Evolutionary conservation across 2,329 filamentous ascomycete genomes (phyloP), one percentile per base, ranked within the genome.

Genomic region (Cladorrhinum sp.): DNA sequence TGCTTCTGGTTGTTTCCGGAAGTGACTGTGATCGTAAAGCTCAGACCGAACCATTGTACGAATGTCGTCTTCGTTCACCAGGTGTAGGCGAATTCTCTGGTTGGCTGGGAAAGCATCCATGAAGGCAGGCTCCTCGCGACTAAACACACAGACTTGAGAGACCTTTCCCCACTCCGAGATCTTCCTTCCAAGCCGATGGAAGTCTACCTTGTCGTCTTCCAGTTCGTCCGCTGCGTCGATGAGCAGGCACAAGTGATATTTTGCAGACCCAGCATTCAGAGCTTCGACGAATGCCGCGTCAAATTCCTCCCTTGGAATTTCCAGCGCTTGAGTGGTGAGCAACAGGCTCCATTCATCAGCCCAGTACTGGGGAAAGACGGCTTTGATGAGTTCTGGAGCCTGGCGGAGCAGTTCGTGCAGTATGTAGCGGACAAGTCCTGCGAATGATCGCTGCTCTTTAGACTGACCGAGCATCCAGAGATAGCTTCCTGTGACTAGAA

Each of bases 151-250:
- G 8, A 60, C 24, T 57, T 60, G 24, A 52, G 39, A 1, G 33
- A 21, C 2, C 21, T 26, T 52, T 20, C 21, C 52, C 58, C 58
- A 60, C 10, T 23, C 28, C 16, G 14, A 12, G 18, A 60, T 21
- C 21, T 52, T 16, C 4, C 30, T 4, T 18, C 48, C 6, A 60
- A 42, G 14, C n/a, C 28, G n/a, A 26, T n/a, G 16, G 14, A 46
- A 24, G 23, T 30, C 28, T 20, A 46, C 51, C 3, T 18, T 49
- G 3, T 20, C n/a, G 24, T 61, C 59, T 1, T 61, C 46, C 23
- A 61, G 56, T 21, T 61, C 59, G 46, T 59, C 57, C 3, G 53
- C 49, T 8, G 51, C 52, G 26, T 60, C 58, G 26, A 60, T 60
- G 18, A 60, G 57, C 3, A 61, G n/a, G 21, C 53, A 55, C 5